Evolutionary conservation across 106 monocot species (phyloP), one percentile per base, ranked within the genome.

Genomic region (Hemerocallis citrina): DNA sequence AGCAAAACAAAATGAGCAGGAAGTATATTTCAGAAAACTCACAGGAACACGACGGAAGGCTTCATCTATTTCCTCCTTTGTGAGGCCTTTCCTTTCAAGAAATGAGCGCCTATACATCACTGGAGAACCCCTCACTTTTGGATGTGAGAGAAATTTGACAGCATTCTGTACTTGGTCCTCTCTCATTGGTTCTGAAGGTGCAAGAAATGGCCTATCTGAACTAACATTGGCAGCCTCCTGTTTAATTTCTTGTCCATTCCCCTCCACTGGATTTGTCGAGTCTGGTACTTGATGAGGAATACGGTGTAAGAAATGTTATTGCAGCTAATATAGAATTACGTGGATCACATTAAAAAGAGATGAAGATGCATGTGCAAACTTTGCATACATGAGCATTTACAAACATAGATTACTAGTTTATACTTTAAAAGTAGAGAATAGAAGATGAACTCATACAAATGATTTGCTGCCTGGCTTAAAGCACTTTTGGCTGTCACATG

Each of bases 151-250:
- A 77, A 98, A 98, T 31, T 92, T 92, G 19, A 92, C 85, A 55
- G 98, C 98, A 77, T 98, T 98, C 57, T 92, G 82, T 21, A 98
- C 82, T 84, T 98, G 92, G 17, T 98, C 98, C 59, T 98, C 98
- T 38, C 98, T 74, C 51, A 98, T 67, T 21, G 86, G 86, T 55
- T 83, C 74, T 2, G 77, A 59, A 41, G 43, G 62, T 23, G 68
- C 42, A 79, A 78, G 49, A 13, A 68, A 65, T 42, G 75, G 55
- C 33, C 67, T 85, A 44, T 41, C 70, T 16, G 66, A 57, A 41
- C 67, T 61, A 34, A 75, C 85, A 69, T 61, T 74, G 34, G 43
- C 30, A 47, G 32, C 52, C 16, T 81, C 79, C 43, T 6, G 54
- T 16, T 68, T 64, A 12, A 39, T 60, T 66, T 51, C 63, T 49